phyloP scores from a whole-genome alignment of 257 asterid genomes.

The Ophiorrhiza pumila region DNA sequence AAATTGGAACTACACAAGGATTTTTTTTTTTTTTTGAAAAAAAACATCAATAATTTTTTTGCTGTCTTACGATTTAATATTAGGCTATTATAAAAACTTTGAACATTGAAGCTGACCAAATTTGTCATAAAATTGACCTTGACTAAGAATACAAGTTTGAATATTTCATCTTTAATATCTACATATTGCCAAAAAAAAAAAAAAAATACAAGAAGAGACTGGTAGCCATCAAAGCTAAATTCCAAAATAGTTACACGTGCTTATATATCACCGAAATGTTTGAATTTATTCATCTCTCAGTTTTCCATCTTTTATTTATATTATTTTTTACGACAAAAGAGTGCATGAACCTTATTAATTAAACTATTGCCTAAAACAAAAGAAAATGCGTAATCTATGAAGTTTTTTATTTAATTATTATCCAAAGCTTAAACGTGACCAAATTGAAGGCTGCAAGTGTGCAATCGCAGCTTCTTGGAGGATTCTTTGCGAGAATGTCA shows the following conservation, averaged over 20 bases:
- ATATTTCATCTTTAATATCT: neutral
- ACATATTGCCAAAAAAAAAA: neutral
- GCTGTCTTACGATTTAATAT: neutral
- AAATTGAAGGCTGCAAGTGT: conserved; percentile 11
- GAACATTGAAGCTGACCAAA: conserved; percentile 13
- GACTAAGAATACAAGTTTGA: neutral
- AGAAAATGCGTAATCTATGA: neutral
- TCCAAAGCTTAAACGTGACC: conserved; percentile 1
- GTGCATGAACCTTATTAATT: conserved; percentile 9
- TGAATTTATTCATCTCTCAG: neutral
- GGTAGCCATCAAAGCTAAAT: no score
- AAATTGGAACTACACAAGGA: neutral
- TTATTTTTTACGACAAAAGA: neutral
- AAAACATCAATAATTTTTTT: no score
- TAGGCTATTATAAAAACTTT: neutral
- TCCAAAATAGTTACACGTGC: conserved; percentile 17
- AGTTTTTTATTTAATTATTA: neutral
- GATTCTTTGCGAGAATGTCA: neutral
- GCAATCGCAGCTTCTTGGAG: neutral
- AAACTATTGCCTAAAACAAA: neutral
- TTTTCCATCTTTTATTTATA: no score
- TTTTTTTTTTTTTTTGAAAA: no score
- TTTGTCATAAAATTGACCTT: neutral
- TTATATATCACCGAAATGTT: conserved; percentile 14
- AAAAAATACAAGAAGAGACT: no score